Percentiles rank a stretch among this genome's conserved stretches.
phyloP scores from a whole-genome alignment of 2,329 filamentous ascomycete genomes.

The Cytospora schulzeri region DNA sequence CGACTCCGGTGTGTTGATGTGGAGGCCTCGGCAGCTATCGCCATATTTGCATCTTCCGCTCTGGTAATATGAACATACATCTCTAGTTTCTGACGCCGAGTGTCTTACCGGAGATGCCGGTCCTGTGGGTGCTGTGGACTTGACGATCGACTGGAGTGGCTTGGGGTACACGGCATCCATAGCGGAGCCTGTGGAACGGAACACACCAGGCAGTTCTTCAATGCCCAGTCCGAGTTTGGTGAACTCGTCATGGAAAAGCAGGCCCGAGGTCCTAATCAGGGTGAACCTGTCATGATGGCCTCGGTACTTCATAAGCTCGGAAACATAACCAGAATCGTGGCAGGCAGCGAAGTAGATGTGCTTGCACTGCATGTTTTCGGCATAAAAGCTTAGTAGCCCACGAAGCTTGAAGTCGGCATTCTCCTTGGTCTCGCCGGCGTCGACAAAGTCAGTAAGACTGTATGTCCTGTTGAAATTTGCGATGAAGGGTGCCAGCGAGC shows the following conservation, averaged over 20 bases:
- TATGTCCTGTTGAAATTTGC: conserved; percentile 60
- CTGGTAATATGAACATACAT: conserved; percentile 34
- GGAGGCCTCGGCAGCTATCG: conserved; percentile 34
- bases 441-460: conserved; percentile 62
- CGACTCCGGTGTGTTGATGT: conserved; percentile 25
- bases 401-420: conserved; percentile 63
- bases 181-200: conserved; percentile 39
- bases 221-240: conserved; percentile 51
- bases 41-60: conserved; percentile 37
- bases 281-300: conserved; percentile 55
- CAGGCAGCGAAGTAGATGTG: conserved; percentile 67
- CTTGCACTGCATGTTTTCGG: conserved; percentile 61
- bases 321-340: conserved; percentile 61
- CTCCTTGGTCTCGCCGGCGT: conserved; percentile 62
- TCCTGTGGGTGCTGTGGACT: background rate
- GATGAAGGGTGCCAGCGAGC: conserved; percentile 57
- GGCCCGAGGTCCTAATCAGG: conserved; percentile 50
- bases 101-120: conserved; percentile 4
- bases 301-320: conserved; percentile 55
- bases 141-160: conserved; percentile 6
- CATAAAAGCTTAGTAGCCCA: conserved; percentile 51
- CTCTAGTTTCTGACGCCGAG: conserved; percentile 25
- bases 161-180: conserved; percentile 24
- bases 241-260: conserved; percentile 56
- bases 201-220: conserved; percentile 54